These are phyloP conservation scores for Lipomyces spencermartinsiae DNA, from an alignment of 805 yeast genomes.

Conservation along the genomic window DNA sequence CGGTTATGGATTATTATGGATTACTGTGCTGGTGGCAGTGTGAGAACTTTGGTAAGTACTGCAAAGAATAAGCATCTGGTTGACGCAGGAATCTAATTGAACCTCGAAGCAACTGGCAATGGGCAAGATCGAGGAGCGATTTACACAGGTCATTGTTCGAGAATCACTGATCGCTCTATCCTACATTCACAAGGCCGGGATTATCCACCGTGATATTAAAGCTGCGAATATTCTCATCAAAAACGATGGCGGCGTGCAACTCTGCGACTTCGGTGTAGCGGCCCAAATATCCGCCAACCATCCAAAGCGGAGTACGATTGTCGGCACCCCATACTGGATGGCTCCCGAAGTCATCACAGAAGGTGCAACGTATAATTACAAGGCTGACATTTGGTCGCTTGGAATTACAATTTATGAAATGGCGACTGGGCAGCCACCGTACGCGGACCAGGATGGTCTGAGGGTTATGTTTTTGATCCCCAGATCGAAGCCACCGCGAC, in stretches of 20 bases:
- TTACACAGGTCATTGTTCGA: slow-evolving; percentile 81
- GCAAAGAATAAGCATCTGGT: slow-evolving; percentile 11
- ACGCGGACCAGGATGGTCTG: slow-evolving; percentile 91
- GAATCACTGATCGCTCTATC: slow-evolving; percentile 80
- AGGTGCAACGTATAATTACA: slow-evolving; percentile 57
- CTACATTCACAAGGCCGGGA: slow-evolving; percentile 85
- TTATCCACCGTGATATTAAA: slow-evolving; percentile 94
- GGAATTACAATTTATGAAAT: slow-evolving; percentile 95
- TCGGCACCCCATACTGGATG: slow-evolving; percentile 68
- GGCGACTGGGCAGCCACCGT: slow-evolving; percentile 97
- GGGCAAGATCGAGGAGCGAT: slow-evolving; percentile 85
- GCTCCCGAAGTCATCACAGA: slow-evolving; percentile 56
- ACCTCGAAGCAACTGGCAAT: slow-evolving; percentile 28
- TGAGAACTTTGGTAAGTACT: slow-evolving; percentile 67
- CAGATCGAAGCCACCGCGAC: slow-evolving; percentile 89
- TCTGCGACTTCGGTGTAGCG: slow-evolving; percentile 99
- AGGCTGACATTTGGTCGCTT: slow-evolving; percentile 96
- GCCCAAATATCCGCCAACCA: slow-evolving; percentile 82
- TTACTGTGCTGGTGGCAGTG: slow-evolving; percentile 94
- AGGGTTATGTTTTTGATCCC: slow-evolving; percentile 95
- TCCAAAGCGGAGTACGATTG: slow-evolving; percentile 88
- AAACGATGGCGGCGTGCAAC: slow-evolving; percentile 85
- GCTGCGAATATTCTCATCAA: slow-evolving; percentile 93
- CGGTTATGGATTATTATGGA: slow-evolving; percentile 98
- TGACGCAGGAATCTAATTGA: background rate